A percentile compares a stretch with the other conserved stretches of the same genome.
Conservation (phyloP, 2,329 filamentous ascomycete species). For the Pseudogymnoascus sp. region DNA sequence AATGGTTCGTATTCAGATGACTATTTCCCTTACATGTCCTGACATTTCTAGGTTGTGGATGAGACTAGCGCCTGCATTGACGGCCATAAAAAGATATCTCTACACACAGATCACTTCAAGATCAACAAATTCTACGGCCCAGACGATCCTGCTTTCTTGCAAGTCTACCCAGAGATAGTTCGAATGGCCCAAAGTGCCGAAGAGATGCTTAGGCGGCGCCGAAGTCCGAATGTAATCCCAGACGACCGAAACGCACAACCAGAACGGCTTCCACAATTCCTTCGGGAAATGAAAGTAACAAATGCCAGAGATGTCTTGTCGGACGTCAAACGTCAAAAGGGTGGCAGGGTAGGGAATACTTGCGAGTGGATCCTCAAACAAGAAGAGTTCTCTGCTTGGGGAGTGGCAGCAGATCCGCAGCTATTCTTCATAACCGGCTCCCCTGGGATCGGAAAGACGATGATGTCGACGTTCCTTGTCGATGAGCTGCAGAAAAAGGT, state of each 20-base stretch:
- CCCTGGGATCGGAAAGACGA: slow-evolving; percentile 10
- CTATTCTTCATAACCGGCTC: background rate
- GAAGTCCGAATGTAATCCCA: background rate
- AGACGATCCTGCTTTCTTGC: background rate
- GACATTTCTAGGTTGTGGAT: background rate
- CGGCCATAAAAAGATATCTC: background rate
- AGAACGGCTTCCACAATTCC: background rate
- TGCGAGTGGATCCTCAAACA: background rate
- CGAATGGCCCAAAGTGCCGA: background rate
- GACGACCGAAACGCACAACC: background rate
- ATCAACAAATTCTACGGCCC: background rate
- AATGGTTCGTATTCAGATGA: background rate
- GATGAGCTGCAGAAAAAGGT: slow-evolving; percentile 6
- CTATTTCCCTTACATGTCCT: background rate
- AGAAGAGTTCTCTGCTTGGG: background rate
- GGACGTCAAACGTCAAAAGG: background rate
- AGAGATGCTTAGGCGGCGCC: background rate
- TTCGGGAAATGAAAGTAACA: background rate
- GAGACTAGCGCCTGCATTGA: background rate
- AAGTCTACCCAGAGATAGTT: background rate
- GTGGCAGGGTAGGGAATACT: background rate
- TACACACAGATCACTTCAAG: background rate
- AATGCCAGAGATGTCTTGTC: background rate
- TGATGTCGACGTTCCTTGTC: background rate
- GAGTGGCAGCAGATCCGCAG: background rate